phyloP scores from a whole-genome alignment of 345 rosid species.

The Orychophragmus violaceus region DNA sequence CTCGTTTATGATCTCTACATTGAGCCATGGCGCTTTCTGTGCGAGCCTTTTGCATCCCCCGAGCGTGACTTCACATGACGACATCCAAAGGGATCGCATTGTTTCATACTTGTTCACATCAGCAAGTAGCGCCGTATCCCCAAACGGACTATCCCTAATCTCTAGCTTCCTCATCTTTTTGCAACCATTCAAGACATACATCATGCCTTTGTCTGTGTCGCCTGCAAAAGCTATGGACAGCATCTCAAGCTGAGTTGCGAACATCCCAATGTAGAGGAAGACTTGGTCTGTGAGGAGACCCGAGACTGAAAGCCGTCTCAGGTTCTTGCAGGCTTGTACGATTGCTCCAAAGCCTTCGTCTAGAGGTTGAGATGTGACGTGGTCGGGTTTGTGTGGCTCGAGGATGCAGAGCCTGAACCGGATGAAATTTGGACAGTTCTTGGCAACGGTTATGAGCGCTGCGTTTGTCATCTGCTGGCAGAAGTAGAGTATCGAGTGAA shows the following conservation, averaged over 20 bases:
- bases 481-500: conserved; percentile 79
- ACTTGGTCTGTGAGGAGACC: conserved; percentile 81
- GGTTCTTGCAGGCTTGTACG: conserved; percentile 68
- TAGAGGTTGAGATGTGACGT: conserved; percentile 57
- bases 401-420: conserved; percentile 81
- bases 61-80: conserved; percentile 87
- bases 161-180: conserved; percentile 85
- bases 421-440: conserved; percentile 73
- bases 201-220: conserved; percentile 80
- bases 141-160: conserved; percentile 86
- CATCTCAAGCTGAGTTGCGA: conserved; percentile 84
- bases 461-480: conserved; percentile 96
- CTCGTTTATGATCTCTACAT: conserved; percentile 69
- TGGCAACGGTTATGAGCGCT: conserved; percentile 78
- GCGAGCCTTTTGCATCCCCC: conserved; percentile 83
- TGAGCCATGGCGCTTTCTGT: conserved; percentile 62
- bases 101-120: conserved; percentile 90
- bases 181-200: conserved; percentile 80
- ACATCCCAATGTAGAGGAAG: conserved; percentile 80
- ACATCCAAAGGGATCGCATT: conserved; percentile 99
- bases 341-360: conserved; percentile 99
- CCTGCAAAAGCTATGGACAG: conserved; percentile 95
- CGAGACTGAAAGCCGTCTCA: conserved; percentile 64
- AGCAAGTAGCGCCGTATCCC: conserved; percentile 66
- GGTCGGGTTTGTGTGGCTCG: conserved; percentile 70